Evolutionary conservation across 495 filamentous ascomycete genomes (phyloP), one percentile per base, ranked within the genome.

Genomic region (Lentithecium fluviatile): DNA sequence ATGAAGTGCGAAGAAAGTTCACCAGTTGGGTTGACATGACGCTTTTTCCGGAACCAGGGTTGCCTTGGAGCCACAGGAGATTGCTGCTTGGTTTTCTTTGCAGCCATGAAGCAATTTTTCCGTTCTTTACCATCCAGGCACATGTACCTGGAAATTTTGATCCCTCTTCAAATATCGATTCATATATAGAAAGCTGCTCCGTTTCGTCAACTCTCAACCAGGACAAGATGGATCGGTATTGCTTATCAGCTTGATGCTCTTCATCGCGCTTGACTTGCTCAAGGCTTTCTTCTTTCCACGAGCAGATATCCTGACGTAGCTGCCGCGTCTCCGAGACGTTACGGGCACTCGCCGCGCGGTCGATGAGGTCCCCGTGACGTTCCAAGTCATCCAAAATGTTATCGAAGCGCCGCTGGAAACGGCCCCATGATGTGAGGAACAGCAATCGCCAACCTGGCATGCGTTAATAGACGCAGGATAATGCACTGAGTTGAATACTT

Each of bases 41-140:
- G 29, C 52, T 56, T 21, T 56, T 56, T n/a, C 58, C 50, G 23
- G 50, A 62, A 17, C 51, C 50, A 23, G 58, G 38, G 36, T 62
- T 62, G n/a, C 58, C 51, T 26, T 62, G 51, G 20, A 62, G 51
- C 51, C 58, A 62, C 6, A 62, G 2, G 25, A 62, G 10, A 6
- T 12, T n/a, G 32, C 19, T 25, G 15, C 54, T 15, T 11, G 40
- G 50, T 5, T 48, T 54, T n/a, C 47, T 21, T 15, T 40, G 50
- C 24, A 55, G 21, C 58, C 58, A 62, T 11, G 51, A 48, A 21
- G 38, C 40, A 17, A 55, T 32, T 37, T 29, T 37, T 2, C 15
- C 5, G 34, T 38, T 55, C 17, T 37, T 47, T 23, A 55, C n/a
- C 17, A 62, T 40, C 58, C 58, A 62, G 5, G 13, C 51, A 26